These are phyloP conservation scores for Coemansia sp. DNA, from an alignment of 192 early-diverging fungal species.

Conservation along the genomic window DNA sequence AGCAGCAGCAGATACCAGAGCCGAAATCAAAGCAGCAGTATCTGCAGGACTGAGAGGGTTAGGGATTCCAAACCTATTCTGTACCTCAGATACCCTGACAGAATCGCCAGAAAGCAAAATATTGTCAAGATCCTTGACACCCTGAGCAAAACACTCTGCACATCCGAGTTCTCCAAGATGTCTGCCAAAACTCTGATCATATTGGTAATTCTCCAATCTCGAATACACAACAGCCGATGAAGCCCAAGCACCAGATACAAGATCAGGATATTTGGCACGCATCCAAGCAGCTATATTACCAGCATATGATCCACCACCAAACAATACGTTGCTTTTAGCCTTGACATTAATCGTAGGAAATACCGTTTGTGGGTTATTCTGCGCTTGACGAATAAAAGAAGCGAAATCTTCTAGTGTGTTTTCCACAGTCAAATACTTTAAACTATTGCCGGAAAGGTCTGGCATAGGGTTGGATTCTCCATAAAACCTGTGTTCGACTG, in stretches of 20 bases:
- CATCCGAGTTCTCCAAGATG: constrained; percentile 20
- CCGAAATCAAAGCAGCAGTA: constrained; percentile 2
- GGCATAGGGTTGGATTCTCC: constrained; percentile 46
- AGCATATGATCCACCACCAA: constrained; percentile 65
- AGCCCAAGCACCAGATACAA: constrained; percentile 58
- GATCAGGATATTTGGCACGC: constrained; percentile 53
- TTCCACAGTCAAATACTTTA: constrained; percentile 14
- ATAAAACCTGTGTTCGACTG: constrained; percentile 59
- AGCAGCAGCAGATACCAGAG: constrained; percentile 2
- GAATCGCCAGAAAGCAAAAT: constrained; percentile 10
- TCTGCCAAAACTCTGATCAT: constrained; percentile 37
- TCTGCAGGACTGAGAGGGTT: neutral
- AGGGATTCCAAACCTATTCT: constrained; percentile 11
- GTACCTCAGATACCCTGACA: neutral
- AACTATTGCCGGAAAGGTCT: constrained; percentile 12
- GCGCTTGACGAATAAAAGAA: constrained; percentile 6
- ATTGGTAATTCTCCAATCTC: constrained; percentile 50
- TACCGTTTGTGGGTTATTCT: neutral
- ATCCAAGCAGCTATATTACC: constrained; percentile 71
- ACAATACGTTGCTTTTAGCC: constrained; percentile 51
- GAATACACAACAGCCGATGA: constrained; percentile 64
- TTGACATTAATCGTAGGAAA: neutral
- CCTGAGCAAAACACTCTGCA: constrained; percentile 12
- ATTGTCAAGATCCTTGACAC: constrained; percentile 30
- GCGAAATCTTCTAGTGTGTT: constrained; percentile 18